Conservation (phyloP, 2,329 filamentous ascomycete genomes). For the Tolypocladium cylindrosporum region DNA sequence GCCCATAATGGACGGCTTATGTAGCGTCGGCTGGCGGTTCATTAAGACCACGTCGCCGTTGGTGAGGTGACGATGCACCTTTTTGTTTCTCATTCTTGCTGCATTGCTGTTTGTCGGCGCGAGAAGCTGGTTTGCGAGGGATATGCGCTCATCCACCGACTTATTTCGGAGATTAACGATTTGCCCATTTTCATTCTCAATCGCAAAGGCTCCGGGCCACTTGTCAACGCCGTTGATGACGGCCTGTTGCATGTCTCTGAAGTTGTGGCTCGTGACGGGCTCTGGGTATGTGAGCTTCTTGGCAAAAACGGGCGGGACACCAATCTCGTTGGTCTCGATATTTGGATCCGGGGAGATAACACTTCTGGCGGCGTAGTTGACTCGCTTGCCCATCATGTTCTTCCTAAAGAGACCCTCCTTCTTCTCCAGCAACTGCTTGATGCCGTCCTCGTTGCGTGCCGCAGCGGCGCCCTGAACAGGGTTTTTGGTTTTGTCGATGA, state of each 20-base stretch:
- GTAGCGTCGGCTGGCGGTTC: conserved; percentile 96
- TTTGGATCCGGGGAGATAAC: conserved; percentile 98
- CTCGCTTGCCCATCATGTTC: conserved; percentile 99
- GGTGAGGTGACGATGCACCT: conserved; percentile 89
- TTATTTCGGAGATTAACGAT: conserved; percentile 82
- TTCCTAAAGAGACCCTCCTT: conserved; percentile 97
- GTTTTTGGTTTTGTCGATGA: conserved; percentile 84
- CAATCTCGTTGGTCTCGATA: conserved; percentile 98
- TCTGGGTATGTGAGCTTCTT: conserved; percentile 94
- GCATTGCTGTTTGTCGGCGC: conserved; percentile 68
- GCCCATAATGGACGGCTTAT: conserved; percentile 99
- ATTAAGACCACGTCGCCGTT: conserved; percentile 97
- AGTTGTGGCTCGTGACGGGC: conserved; percentile 94
- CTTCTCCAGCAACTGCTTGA: conserved; percentile 97
- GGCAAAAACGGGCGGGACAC: conserved; percentile 95
- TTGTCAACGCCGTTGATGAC: conserved; percentile 90
- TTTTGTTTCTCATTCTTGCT: conserved; percentile 78
- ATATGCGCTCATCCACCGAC: conserved; percentile 75
- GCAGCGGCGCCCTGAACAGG: conserved; percentile 70
- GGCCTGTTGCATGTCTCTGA: conserved; percentile 88
- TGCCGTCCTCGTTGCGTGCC: conserved; percentile 76
- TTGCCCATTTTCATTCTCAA: conserved; percentile 92
- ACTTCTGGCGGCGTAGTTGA: conserved; percentile 94
- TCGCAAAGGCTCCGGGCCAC: conserved; percentile 89
- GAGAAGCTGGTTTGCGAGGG: conserved; percentile 85